Conservation (phyloP, 495 filamentous ascomycete species). For the Chaetomidium leptoderma region DNA sequence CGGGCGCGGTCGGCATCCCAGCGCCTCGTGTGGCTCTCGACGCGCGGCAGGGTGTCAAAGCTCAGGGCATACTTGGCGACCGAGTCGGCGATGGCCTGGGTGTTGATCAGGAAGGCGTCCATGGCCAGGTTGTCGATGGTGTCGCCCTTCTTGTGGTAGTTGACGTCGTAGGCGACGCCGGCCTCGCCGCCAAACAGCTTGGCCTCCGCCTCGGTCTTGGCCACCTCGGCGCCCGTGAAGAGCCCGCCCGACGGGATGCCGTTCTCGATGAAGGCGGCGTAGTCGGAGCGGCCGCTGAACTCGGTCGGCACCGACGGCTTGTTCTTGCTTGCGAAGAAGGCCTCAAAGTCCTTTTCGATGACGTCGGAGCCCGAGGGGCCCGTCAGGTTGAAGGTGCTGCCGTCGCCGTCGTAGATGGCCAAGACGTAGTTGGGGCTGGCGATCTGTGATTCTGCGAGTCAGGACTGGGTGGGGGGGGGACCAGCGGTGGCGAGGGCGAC, state of each 20-base stretch:
- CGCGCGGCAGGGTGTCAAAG: conserved; percentile 35
- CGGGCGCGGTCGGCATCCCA: conserved; percentile 20
- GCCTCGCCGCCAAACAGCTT: conserved; percentile 56
- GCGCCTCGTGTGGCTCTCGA: conserved; percentile 10
- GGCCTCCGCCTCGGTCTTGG: conserved; percentile 59
- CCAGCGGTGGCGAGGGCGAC: not conserved
- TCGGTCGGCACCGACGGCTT: conserved; percentile 46
- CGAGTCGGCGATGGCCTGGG: conserved; percentile 57
- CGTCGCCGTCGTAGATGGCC: conserved; percentile 69
- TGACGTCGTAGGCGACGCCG: conserved; percentile 55
- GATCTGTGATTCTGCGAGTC: conserved; percentile 33
- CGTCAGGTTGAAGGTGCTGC: conserved; percentile 54
- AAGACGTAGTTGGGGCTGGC: conserved; percentile 66
- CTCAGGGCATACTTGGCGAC: conserved; percentile 59
- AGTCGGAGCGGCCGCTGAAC: conserved; percentile 65
- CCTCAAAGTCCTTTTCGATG: conserved; percentile 59
- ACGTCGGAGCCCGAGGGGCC: conserved; percentile 61
- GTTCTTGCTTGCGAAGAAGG: conserved; percentile 50
- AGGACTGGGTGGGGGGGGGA: not conserved
- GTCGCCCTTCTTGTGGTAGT: conserved; percentile 61
- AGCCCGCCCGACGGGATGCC: conserved; percentile 63
- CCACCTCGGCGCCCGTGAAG: conserved; percentile 64
- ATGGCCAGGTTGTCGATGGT: conserved; percentile 55
- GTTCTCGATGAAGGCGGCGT: conserved; percentile 60
- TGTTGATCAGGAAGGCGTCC: conserved; percentile 57